A percentile compares a stretch with the other conserved stretches of the same genome.
These are phyloP conservation scores for Neoboletus magnificus DNA, from an alignment of 768 basidiomycete species.

Conservation along the genomic window DNA sequence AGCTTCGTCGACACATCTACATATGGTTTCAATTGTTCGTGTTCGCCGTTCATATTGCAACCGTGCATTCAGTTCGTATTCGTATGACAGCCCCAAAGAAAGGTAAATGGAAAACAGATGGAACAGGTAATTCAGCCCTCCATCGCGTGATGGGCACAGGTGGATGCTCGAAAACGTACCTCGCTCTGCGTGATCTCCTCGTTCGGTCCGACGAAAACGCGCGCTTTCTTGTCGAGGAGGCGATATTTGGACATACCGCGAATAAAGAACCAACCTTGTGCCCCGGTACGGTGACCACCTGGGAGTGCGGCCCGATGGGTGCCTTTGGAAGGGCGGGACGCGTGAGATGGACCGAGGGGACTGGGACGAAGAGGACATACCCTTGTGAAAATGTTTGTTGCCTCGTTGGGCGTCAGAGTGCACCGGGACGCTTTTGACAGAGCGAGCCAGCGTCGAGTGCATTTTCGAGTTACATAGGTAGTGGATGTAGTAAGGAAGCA, in stretches of 20 bases:
- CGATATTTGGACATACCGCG: constrained; percentile 77
- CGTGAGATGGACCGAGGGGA: not conserved
- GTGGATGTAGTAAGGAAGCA: not conserved
- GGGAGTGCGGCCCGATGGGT: constrained; percentile 81
- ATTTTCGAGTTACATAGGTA: constrained; percentile 37
- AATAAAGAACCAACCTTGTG: constrained; percentile 82
- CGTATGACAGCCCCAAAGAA: not conserved
- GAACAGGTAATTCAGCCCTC: not conserved
- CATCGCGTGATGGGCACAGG: not conserved
- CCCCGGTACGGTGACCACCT: constrained; percentile 82
- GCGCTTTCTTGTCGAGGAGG: constrained; percentile 76
- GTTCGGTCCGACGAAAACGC: constrained; percentile 80
- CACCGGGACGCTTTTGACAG: constrained; percentile 82
- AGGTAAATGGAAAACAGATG: no score
- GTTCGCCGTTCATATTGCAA: not conserved
- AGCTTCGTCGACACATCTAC: constrained; percentile 26
- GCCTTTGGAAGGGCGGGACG: constrained; percentile 41
- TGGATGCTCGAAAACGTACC: constrained; percentile 37
- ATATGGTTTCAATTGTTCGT: constrained; percentile 26
- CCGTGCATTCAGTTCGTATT: not conserved
- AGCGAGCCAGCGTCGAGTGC: constrained; percentile 62
- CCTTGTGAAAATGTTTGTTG: constrained; percentile 98
- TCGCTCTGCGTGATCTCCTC: constrained; percentile 55
- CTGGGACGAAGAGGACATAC: constrained; percentile 37
- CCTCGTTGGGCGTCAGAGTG: constrained; percentile 77